A percentile compares a stretch with the other conserved stretches of the same genome.
phyloP scores from a whole-genome alignment of 1,284 basidiomycete genomes.

The Ganoderma boninense region DNA sequence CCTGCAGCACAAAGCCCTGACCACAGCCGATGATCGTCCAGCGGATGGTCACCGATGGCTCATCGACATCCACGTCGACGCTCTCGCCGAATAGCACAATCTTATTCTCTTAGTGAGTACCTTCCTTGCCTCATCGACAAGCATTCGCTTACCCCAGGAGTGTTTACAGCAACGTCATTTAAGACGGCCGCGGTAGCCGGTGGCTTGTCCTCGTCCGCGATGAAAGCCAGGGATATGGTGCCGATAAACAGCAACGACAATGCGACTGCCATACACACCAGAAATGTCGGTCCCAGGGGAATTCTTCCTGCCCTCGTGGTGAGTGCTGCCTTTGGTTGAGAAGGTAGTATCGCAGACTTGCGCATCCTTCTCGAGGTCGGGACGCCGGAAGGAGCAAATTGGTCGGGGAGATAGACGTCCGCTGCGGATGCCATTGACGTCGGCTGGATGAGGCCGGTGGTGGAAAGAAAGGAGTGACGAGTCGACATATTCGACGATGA shows the following conservation, averaged over 20 bases:
- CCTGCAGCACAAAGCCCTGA: conserved; percentile 51
- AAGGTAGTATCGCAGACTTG: neutral
- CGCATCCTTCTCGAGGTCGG: conserved; percentile 30
- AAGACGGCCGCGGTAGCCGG: conserved; percentile 52
- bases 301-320: conserved; percentile 39
- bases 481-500: conserved; percentile 36
- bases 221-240: conserved; percentile 57
- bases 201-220: conserved; percentile 53
- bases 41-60: conserved; percentile 61
- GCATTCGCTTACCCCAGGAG: conserved; percentile 53
- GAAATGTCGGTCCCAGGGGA: conserved; percentile 49
- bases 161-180: conserved; percentile 48
- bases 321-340: conserved; percentile 8
- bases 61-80: conserved; percentile 65
- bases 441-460: conserved; percentile 41
- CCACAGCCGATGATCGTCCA: conserved; percentile 69
- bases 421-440: conserved; percentile 27
- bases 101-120: conserved; percentile 38
- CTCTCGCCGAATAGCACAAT: conserved; percentile 62
- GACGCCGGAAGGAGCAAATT: conserved; percentile 32
- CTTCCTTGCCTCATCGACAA: neutral
- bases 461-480: conserved; percentile 44
- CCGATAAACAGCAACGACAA: conserved; percentile 58
- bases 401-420: conserved; percentile 17
- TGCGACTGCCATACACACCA: conserved; percentile 49